Percentiles rank a stretch among this genome's conserved stretches.
phyloP scores from a whole-genome alignment of 1,139 yeast genomes.

The Hemisphaericaspora subhashii region DNA sequence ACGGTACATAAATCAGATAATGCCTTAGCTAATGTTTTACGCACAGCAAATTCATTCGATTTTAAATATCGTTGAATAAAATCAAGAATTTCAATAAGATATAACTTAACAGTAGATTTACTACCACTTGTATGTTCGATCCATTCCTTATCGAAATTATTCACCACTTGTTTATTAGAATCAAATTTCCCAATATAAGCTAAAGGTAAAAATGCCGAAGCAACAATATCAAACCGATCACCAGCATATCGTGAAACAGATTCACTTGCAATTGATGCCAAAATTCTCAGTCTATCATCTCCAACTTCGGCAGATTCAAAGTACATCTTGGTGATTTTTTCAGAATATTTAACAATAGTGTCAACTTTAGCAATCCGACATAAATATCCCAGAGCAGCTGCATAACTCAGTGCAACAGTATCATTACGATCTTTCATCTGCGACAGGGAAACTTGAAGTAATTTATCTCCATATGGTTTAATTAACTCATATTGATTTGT shows the following conservation, averaged over 20 bases:
- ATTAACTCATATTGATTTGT: slow-evolving; percentile 55
- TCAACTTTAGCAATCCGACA: slow-evolving; percentile 63
- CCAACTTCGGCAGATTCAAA: slow-evolving; percentile 58
- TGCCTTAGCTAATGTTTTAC: slow-evolving; percentile 72
- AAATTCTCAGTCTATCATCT: slow-evolving; percentile 46
- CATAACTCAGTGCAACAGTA: slow-evolving; percentile 73
- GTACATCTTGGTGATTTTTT: slow-evolving; percentile 53
- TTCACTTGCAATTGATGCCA: slow-evolving; percentile 65
- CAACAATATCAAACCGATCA: slow-evolving; percentile 63
- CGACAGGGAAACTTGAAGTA: slow-evolving; percentile 55
- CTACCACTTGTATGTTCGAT: slow-evolving; percentile 76
- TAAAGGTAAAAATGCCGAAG: slow-evolving; percentile 71
- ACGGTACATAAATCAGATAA: slow-evolving; percentile 60
- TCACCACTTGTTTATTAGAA: slow-evolving; percentile 43
- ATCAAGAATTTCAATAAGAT: slow-evolving; percentile 66
- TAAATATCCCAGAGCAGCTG: slow-evolving; percentile 78
- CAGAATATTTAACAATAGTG: slow-evolving; percentile 54
- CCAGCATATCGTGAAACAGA: slow-evolving; percentile 70
- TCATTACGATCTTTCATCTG: slow-evolving; percentile 73
- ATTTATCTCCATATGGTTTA: slow-evolving; percentile 60
- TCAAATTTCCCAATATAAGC: slow-evolving; percentile 80
- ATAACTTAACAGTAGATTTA: slow-evolving; percentile 66
- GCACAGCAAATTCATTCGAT: slow-evolving; percentile 61
- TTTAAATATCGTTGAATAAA: slow-evolving; percentile 51
- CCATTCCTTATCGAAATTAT: slow-evolving; percentile 70